These are phyloP conservation scores for Botrytis galanthina DNA, from an alignment of 2,329 filamentous ascomycete species.

Conservation along the genomic window DNA sequence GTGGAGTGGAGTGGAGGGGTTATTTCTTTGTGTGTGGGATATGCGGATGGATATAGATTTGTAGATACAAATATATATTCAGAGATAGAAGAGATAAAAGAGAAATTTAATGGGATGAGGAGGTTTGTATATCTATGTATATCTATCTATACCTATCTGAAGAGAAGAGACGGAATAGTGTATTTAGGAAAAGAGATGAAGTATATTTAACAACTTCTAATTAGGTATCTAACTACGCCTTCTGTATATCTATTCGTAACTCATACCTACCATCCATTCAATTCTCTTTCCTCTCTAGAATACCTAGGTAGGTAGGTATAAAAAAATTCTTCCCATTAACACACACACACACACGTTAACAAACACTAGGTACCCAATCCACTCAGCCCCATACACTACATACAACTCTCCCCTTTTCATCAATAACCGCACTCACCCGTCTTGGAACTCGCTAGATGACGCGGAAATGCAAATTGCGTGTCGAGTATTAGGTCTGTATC, in stretches of 20 bases:
- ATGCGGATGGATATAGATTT: background rate
- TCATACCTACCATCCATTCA: too few relatives aligned
- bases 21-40: background rate
- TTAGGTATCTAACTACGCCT: fast-evolving
- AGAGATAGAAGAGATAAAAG: too few relatives aligned
- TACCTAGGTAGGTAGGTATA: too few relatives aligned
- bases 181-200: too few relatives aligned
- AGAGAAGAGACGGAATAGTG: background rate
- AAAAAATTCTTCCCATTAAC: background rate
- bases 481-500: background rate
- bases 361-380: background rate
- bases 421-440: background rate
- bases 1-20: too few relatives aligned
- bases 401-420: background rate
- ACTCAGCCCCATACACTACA: background rate
- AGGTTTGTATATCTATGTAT: background rate
- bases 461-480: background rate
- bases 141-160: background rate
- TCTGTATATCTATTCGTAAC: too few relatives aligned
- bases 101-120: too few relatives aligned
- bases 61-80: too few relatives aligned
- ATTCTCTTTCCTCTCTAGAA: background rate
- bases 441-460: background rate
- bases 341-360: too few relatives aligned
- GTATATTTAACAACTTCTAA: too few relatives aligned